phyloP scores from a whole-genome alignment of 306 rosid genomes.

The Quercus alba region DNA sequence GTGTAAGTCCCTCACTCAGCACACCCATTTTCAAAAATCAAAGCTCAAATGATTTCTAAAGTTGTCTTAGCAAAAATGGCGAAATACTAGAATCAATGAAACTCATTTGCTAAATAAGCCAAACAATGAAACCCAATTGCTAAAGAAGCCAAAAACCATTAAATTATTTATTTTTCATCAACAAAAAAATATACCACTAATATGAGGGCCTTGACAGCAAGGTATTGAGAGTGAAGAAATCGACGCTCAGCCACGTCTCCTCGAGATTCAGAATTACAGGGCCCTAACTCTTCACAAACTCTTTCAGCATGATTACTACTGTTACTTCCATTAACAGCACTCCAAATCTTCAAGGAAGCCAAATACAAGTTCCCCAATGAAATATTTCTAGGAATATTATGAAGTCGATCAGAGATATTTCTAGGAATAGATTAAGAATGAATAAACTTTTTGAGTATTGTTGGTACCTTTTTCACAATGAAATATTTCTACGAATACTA shows the following conservation, averaged over 20 bases:
- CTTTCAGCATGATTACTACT: not conserved
- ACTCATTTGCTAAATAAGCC: not conserved
- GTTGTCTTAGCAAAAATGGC: slow-evolving; percentile 5
- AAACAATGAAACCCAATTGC: not conserved
- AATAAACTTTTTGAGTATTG: no score
- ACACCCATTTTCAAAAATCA: slow-evolving; percentile 42
- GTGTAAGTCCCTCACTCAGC: slow-evolving; percentile 51
- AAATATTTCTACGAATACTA: no score
- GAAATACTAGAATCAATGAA: no score
- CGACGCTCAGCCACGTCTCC: slow-evolving; percentile 15
- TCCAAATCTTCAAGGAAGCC: no score
- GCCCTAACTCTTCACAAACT: not conserved
- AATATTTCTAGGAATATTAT: no score
- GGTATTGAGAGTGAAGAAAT: slow-evolving; percentile 32
- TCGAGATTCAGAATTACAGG: not conserved
- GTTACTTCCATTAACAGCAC: not conserved
- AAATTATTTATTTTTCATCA: not conserved
- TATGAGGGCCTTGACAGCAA: slow-evolving; percentile 19
- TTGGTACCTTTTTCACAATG: no score
- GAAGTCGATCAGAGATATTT: no score
- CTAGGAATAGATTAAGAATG: no score
- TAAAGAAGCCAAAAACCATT: not conserved
- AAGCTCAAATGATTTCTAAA: slow-evolving; percentile 6
- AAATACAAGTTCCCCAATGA: no score
- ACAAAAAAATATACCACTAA: slow-evolving; percentile 8